Base-by-base conservation (phyloP, 2,329 filamentous ascomycete species). In the Chaetomium sp. region DNA sequence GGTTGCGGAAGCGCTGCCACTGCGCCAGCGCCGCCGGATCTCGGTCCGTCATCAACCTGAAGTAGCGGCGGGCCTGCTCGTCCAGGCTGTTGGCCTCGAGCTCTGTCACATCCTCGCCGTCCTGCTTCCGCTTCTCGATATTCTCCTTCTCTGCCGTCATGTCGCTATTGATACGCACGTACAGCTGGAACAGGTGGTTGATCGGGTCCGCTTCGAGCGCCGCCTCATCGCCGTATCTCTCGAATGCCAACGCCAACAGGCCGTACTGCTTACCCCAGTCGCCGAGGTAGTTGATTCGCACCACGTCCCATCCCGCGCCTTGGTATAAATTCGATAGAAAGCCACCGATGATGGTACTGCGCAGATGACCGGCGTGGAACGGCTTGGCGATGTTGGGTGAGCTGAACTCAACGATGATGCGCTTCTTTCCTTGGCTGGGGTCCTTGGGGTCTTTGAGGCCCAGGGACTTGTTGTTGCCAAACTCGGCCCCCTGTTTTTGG, bases 351-450 rank as follows among this genome's bases (percentile, higher is more conserved):
- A 91, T 90, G 40, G 87, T 91, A 64, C 84, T 87, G 66, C 88
- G 79, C 64, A 91, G 74, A 70, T 91, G 87, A 10, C 87, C 86
- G 41, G 87, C 87, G 67, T 90, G 87, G 75, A 91, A 91, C 32
- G 87, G 88, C 72, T 92, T 92, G 46, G 89, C 89, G 57, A 94
- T 91, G 69, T 94, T 94, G 50, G 89, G 89, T 6, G 87, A 91
- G 6, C 86, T 90, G 71, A 92, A 94, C 67, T 94, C 89, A 64
- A 94, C 80, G 51, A 94, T 81, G 42, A 84, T 79, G 58, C 79
- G 80, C 76, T 89, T 89, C 64, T 76, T 76, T 59, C 80, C 83
- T 57, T 79, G 75, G 51, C 74, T 77, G 6, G 82, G 77, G 66
- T 89, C 79, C 27, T 76, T 72, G 40, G 80, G 77, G 66, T 90